phyloP scores from a whole-genome alignment of 2,329 filamentous ascomycete genomes.

The Trichothecium roseum region DNA sequence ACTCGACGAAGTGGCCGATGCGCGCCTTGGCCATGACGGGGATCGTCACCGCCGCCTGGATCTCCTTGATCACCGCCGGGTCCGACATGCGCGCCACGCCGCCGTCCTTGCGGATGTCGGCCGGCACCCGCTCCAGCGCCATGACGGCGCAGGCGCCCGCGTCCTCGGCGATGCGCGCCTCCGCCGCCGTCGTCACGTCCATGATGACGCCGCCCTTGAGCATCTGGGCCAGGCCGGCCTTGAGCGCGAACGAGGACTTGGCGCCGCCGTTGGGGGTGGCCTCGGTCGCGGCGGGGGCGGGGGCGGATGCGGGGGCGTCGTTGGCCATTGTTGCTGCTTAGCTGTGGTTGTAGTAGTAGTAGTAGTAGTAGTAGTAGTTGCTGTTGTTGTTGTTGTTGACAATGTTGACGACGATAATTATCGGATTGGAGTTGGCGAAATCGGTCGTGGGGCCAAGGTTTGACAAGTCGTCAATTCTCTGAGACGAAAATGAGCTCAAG shows the following conservation, averaged over 20 bases:
- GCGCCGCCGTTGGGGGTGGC: slow-evolving; percentile 22
- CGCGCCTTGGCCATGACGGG: slow-evolving; percentile 98
- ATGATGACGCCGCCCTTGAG: slow-evolving; percentile 99
- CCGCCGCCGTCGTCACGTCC: slow-evolving; percentile 91
- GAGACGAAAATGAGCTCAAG: too few species aligned
- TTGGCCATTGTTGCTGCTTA: slow-evolving; percentile 18
- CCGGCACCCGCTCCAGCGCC: slow-evolving; percentile 94
- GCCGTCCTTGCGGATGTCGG: slow-evolving; percentile 85
- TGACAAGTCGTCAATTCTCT: too few species aligned
- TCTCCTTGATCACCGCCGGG: slow-evolving; percentile 87
- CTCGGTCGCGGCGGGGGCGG: slow-evolving; percentile 13
- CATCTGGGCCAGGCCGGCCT: slow-evolving; percentile 94
- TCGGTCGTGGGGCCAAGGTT: not conserved
- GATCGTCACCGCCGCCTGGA: slow-evolving; percentile 90
- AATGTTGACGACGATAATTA: not conserved
- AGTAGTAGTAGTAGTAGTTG: too few species aligned
- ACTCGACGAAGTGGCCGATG: slow-evolving; percentile 97
- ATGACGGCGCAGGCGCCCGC: slow-evolving; percentile 94
- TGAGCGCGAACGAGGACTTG: slow-evolving; percentile 66
- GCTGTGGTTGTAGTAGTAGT: too few species aligned
- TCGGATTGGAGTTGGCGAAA: not conserved
- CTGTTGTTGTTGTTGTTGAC: too few species aligned
- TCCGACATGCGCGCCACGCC: slow-evolving; percentile 97
- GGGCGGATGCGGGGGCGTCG: slow-evolving; percentile 13
- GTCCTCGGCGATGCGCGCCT: slow-evolving; percentile 95